Evolutionary conservation across 225 moss, liverwort and hornwort species (phyloP).

Genomic region (Marchantia polymorpha): DNA sequence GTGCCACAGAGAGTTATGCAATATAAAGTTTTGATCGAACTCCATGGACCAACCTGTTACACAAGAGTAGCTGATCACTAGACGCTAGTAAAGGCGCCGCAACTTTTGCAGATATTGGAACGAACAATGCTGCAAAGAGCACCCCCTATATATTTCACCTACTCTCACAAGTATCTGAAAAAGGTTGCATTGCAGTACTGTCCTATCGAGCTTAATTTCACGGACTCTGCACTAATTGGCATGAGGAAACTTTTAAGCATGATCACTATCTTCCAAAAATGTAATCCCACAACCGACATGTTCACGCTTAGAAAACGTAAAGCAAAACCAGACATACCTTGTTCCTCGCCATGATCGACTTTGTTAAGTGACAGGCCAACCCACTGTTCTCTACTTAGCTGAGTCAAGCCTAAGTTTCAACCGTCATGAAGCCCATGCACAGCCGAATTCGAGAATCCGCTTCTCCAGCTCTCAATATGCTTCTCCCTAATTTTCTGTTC

Average conservation of each 20-base stretch:
- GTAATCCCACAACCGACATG: neutral
- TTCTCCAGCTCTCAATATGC: neutral
- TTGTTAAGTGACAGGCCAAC: neutral
- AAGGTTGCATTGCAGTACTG: neutral
- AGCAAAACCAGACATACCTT: neutral
- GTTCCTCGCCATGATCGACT: slow-evolving; percentile 2
- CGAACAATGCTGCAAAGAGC: no score
- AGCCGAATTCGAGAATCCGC: neutral
- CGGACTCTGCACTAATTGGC: neutral
- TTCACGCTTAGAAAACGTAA: neutral
- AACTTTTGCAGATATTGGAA: no score
- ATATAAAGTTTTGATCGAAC: no score
- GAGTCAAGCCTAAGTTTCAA: neutral
- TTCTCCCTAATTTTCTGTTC: neutral
- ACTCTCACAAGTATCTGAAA: no score
- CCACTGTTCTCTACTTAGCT: no score
- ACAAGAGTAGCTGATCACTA: no score
- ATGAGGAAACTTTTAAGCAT: neutral
- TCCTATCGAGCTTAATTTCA: neutral
- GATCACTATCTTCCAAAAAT: neutral
- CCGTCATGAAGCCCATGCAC: neutral
- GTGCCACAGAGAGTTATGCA: no score
- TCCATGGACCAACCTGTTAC: no score
- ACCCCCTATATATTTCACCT: no score
- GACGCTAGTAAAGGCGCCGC: no score